Evolutionary conservation across 441 rosid species (phyloP), one percentile per base, ranked within the genome.

Genomic region (Raphanus hybrid): DNA sequence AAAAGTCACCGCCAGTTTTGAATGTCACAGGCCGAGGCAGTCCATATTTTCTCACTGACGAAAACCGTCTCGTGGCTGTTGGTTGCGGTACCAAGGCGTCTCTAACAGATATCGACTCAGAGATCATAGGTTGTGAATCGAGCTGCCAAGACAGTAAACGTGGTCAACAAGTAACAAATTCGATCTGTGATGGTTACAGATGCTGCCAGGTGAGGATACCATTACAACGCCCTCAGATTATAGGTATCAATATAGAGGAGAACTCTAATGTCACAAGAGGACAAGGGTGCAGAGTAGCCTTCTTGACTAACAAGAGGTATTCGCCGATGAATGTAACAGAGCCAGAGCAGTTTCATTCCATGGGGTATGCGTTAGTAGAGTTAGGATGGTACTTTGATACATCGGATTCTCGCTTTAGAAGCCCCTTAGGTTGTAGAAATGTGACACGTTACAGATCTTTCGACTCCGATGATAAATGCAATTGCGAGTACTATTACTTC

Each of bases 341-440:
- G 1, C 11, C 62, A 10, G 69, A 64, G 50, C 11, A 61, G 8
- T 27, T 73, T 3, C n/a, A 45, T 41, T 8, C 62, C 2, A 1
- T 6, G 4, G 69, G 69, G 0, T 61, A 45, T 2, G 69, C 63
- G 8, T 27, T 27, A 18, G 76, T 73, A 3, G 69, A 73, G 43
- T 11, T 73, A 5, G 70, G 69, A 9, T 73, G 76, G 76, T 64
- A 67, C 75, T 69, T 68, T 29, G 82, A 78, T 69, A 63, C 73
- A 50, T 66, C 73, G 45, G 60, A 71, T 11, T 14, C 75, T 34
- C 59, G 60, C 32, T 48, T 55, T 18, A n/a, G 62, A 73, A 27
- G 18, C 63, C 26, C 82, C 26, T 10, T 48, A n/a, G 57, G 37
- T 55, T 41, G 80, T 78, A 3, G 67, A 16, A 77, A 77, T 43